Percentiles rank a stretch among this genome's conserved stretches.
phyloP scores from a whole-genome alignment of 495 filamentous ascomycete genomes.

The Corynascus novoguineensis region DNA sequence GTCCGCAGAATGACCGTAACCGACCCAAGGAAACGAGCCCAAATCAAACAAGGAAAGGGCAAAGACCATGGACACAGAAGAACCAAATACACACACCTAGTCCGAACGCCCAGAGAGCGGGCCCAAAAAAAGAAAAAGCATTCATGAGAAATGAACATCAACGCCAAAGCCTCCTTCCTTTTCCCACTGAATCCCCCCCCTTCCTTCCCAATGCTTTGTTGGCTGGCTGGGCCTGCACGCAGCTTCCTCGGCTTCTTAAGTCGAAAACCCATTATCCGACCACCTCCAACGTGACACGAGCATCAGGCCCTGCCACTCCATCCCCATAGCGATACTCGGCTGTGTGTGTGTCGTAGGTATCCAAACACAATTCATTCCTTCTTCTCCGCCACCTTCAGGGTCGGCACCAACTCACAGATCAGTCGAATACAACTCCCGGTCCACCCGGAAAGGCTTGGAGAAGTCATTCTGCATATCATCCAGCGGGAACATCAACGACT shows the following conservation, averaged over 20 bases:
- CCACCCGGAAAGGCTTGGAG: conserved; percentile 39
- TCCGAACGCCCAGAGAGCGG: not conserved
- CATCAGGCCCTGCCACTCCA: not conserved
- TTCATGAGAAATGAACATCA: not conserved
- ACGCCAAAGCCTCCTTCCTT: not conserved
- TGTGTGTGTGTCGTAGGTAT: not conserved
- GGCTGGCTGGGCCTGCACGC: not conserved
- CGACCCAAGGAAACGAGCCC: not conserved
- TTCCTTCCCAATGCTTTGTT: not conserved
- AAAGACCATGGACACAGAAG: not conserved
- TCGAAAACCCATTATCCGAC: not conserved
- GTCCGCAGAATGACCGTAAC: not conserved
- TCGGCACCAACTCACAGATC: conserved; percentile 27
- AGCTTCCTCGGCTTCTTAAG: not conserved
- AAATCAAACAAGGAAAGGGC: not conserved
- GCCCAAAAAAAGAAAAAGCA: not conserved
- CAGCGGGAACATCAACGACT: conserved; percentile 26
- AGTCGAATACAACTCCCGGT: conserved; percentile 39
- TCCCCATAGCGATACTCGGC: not conserved
- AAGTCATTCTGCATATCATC: conserved; percentile 40
- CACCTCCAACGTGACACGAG: not conserved
- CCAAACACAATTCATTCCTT: not conserved
- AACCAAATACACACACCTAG: not conserved
- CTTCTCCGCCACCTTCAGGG: not conserved
- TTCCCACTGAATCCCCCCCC: not conserved